Conservation (phyloP, 1,284 basidiomycete species). For the Heimioporus retisporus region DNA sequence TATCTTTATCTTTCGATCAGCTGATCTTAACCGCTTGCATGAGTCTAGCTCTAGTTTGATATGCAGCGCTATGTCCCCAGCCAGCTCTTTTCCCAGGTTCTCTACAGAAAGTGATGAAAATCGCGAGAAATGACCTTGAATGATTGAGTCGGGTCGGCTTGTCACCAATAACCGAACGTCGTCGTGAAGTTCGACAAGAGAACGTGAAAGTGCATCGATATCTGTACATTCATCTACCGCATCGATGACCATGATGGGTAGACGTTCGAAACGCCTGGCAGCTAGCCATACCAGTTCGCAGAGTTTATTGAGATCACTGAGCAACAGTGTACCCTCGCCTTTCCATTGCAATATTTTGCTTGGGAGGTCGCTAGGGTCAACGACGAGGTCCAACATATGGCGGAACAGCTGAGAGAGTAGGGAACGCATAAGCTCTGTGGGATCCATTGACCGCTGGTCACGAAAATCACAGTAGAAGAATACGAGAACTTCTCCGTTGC, state of each 20-base stretch:
- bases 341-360: slow-evolving; percentile 11
- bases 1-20: too few relatives aligned
- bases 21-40: too few relatives aligned
- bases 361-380: slow-evolving; percentile 5
- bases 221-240: slow-evolving; percentile 4
- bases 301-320: not conserved
- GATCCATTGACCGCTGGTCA: slow-evolving; percentile 1
- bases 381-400: not conserved
- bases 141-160: slow-evolving; percentile 1
- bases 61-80: too few relatives aligned
- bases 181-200: not conserved
- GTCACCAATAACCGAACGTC: slow-evolving; percentile 17
- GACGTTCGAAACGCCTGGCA: too few relatives aligned
- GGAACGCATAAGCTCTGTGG: slow-evolving; percentile 4
- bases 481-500: not conserved
- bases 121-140: not conserved
- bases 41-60: too few relatives aligned
- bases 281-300: not conserved
- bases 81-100: too few relatives aligned
- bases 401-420: slow-evolving; percentile 8
- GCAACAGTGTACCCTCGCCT: not conserved
- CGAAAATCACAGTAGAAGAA: slow-evolving; percentile 18
- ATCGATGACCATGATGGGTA: too few relatives aligned
- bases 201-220: not conserved
- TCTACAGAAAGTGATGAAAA: too few relatives aligned